Evolutionary conservation across 257 asterid species (phyloP).

Genomic region (Forsythia suspensa): DNA sequence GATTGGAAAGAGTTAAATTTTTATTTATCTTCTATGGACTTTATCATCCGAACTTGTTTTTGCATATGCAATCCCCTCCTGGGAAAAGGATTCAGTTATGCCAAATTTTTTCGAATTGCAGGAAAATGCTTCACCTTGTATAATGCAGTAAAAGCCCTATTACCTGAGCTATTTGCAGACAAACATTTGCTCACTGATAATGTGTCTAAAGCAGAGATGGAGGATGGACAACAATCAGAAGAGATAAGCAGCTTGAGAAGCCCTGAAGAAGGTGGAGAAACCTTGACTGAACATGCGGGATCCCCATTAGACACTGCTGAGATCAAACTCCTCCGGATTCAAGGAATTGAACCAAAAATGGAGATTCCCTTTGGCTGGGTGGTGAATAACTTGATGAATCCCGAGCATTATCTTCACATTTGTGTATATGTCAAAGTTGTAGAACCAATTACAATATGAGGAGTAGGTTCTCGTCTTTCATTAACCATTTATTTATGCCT

Average conservation of each 20-base stretch:
- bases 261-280: constrained; percentile 38
- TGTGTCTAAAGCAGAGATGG: constrained; percentile 31
- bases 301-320: constrained; percentile 47
- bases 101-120: constrained; percentile 35
- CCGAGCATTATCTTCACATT: constrained; percentile 92
- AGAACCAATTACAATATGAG: constrained; percentile 37
- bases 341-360: constrained; percentile 82
- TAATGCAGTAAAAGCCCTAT: constrained; percentile 66
- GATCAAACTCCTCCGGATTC: constrained; percentile 75
- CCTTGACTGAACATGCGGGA: constrained; percentile 18
- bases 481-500: neutral
- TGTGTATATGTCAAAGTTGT: constrained; percentile 63
- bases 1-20: neutral
- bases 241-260: constrained; percentile 38
- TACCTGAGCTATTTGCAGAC: constrained; percentile 63
- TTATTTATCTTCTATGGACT: too few species aligned
- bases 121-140: constrained; percentile 67
- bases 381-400: constrained; percentile 86
- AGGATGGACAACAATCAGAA: constrained; percentile 45
- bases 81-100: neutral
- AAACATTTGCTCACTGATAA: constrained; percentile 28
- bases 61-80: neutral
- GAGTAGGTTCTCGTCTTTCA: neutral
- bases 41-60: neutral
- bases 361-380: constrained; percentile 94